phyloP scores from a whole-genome alignment of 2,329 filamentous ascomycete species.

The Aspergillus sp. region DNA sequence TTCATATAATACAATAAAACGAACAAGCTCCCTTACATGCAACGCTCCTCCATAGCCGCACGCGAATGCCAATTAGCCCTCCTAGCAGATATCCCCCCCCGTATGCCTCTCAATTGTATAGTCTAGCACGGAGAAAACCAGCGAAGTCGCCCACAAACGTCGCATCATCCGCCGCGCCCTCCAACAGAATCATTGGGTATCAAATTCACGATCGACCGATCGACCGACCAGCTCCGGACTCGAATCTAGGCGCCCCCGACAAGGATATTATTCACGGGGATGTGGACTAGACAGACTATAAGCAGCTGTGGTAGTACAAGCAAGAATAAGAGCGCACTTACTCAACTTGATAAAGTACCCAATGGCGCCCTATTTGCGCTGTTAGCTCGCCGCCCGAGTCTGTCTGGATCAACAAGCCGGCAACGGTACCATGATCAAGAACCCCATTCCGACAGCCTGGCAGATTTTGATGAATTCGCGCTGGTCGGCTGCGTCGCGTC shows the following conservation, averaged over 20 bases:
- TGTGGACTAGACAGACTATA: slow-evolving; percentile 36
- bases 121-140: neutral
- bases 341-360: slow-evolving; percentile 54
- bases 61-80: too few relatives aligned
- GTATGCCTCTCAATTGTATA: neutral
- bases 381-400: slow-evolving; percentile 5
- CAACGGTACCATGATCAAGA: slow-evolving; percentile 44
- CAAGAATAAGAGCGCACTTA: slow-evolving; percentile 22
- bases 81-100: too few relatives aligned
- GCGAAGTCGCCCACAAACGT: too few relatives aligned
- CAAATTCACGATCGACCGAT: slow-evolving; percentile 1
- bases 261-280: slow-evolving; percentile 43
- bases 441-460: slow-evolving; percentile 51
- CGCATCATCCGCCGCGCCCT: neutral
- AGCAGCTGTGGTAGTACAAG: slow-evolving; percentile 7
- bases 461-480: slow-evolving; percentile 53
- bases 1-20: too few relatives aligned
- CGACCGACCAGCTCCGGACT: too few relatives aligned
- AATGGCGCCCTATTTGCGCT: slow-evolving; percentile 37
- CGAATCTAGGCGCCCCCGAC: slow-evolving; percentile 36
- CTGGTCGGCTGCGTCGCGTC: slow-evolving; percentile 45
- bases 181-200: slow-evolving; percentile 1
- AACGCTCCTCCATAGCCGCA: too few relatives aligned
- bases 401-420: neutral
- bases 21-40: too few relatives aligned